Percentiles rank a stretch among this genome's conserved stretches.
phyloP scores from a whole-genome alignment of 495 filamentous ascomycete species.

The Barbatosphaeria neglecta region DNA sequence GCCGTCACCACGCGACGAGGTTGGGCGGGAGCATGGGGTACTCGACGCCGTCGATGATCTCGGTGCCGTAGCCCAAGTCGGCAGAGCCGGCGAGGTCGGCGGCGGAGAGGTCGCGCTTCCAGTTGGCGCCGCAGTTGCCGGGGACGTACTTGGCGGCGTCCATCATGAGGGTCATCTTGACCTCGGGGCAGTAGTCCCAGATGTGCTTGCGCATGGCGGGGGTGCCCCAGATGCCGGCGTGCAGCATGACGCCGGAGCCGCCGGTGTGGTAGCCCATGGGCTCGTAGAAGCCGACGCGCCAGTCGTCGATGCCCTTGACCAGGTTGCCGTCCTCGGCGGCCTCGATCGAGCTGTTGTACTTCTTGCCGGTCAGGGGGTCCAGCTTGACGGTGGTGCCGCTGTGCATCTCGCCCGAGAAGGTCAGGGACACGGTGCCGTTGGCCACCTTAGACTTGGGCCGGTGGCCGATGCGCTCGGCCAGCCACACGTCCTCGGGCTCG shows the following conservation, averaged over 20 bases:
- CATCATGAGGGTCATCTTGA: conserved; percentile 41
- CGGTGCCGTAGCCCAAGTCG: conserved; percentile 13
- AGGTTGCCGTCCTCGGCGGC: conserved; percentile 15
- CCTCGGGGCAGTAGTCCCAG: conserved; percentile 40
- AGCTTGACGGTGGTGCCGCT: conserved; percentile 9
- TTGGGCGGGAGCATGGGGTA: conserved; percentile 26
- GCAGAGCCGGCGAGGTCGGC: conserved; percentile 6
- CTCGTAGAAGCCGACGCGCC: conserved; percentile 33
- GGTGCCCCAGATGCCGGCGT: conserved; percentile 28
- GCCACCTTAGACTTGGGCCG: conserved; percentile 29
- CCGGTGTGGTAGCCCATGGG: conserved; percentile 46
- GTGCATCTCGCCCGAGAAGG: conserved; percentile 34
- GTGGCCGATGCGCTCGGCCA: conserved; percentile 31
- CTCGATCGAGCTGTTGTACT: conserved; percentile 9
- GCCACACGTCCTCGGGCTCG: conserved; percentile 39
- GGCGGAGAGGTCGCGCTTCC: conserved; percentile 18
- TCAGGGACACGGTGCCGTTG: conserved; percentile 28
- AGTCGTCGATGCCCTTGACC: conserved; percentile 26
- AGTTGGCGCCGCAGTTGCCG: conserved; percentile 20
- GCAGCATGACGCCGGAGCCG: conserved; percentile 23
- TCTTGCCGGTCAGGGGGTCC: not conserved
- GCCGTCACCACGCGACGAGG: conserved; percentile 21
- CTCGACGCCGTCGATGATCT: conserved; percentile 27
- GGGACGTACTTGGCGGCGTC: conserved; percentile 30
- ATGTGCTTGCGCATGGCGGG: conserved; percentile 29